Conservation (phyloP, 1,284 basidiomycete species). For the Rhizopogon parksii region DNA sequence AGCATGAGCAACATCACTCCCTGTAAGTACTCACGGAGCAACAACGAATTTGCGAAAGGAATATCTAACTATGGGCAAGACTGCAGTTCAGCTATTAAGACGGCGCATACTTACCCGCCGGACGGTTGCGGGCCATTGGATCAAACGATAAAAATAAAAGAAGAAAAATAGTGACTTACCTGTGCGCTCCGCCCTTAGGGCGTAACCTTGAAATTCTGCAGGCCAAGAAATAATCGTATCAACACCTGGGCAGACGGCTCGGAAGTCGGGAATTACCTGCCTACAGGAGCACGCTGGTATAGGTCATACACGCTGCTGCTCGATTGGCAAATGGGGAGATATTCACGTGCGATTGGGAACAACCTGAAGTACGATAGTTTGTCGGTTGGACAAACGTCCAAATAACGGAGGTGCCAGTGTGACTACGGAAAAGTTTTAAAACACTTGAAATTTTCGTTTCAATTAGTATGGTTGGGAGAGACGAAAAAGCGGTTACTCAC, state of each 20-base stretch:
- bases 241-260: no score
- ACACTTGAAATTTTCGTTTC: not conserved
- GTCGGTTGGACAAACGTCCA: no score
- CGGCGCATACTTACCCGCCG: not conserved
- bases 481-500: not conserved
- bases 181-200: not conserved
- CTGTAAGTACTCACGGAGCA: not conserved
- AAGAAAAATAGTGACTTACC: not conserved
- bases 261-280: no score
- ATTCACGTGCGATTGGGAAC: not conserved
- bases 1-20: not conserved
- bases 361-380: not conserved
- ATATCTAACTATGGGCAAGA: not conserved
- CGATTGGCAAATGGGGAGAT: no score
- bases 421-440: not conserved
- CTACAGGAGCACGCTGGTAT: no score
- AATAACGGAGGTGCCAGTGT: not conserved
- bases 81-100: not conserved
- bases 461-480: no score
- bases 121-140: not conserved
- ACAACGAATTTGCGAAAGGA: not conserved
- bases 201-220: not conserved
- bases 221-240: not conserved
- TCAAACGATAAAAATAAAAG: not conserved
- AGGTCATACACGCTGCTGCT: no score